Conservation (phyloP, 2,329 filamentous ascomycete genomes). For the Exserohilum rostratum region DNA sequence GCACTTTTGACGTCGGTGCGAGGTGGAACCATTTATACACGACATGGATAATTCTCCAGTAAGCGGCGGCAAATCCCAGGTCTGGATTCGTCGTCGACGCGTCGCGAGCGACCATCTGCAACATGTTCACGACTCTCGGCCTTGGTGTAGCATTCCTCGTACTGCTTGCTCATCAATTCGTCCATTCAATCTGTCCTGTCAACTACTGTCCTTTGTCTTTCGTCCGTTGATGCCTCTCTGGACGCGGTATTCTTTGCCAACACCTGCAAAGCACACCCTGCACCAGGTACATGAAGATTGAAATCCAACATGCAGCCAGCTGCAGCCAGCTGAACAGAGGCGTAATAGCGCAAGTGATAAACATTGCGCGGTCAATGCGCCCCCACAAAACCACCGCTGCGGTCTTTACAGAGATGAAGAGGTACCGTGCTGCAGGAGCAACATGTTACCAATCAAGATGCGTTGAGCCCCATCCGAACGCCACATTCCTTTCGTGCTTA, state of each 20-base stretch:
- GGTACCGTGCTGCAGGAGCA: not conserved
- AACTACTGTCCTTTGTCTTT: too few relatives aligned
- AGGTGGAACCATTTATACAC: not conserved
- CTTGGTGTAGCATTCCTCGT: too few relatives aligned
- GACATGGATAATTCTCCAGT: slow-evolving; percentile 4
- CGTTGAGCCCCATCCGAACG: not conserved
- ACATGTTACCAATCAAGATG: not conserved
- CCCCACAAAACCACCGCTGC: not conserved
- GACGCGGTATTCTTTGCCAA: not conserved
- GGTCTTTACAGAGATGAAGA: not conserved
- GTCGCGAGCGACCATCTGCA: not conserved
- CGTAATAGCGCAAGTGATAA: not conserved
- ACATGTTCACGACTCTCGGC: too few relatives aligned
- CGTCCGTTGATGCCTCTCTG: too few relatives aligned
- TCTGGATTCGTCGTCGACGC: too few relatives aligned
- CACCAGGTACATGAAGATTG: too few relatives aligned
- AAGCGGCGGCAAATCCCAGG: too few relatives aligned
- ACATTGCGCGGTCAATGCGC: not conserved
- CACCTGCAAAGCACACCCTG: too few relatives aligned
- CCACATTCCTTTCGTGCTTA: not conserved
- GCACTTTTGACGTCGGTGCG: not conserved
- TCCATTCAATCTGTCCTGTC: too few relatives aligned
- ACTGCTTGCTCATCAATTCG: too few relatives aligned
- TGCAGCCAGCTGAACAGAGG: too few relatives aligned
- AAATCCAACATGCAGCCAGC: too few relatives aligned